Conservation (phyloP, 805 yeast genomes). For the Saturnispora zaruensis region DNA sequence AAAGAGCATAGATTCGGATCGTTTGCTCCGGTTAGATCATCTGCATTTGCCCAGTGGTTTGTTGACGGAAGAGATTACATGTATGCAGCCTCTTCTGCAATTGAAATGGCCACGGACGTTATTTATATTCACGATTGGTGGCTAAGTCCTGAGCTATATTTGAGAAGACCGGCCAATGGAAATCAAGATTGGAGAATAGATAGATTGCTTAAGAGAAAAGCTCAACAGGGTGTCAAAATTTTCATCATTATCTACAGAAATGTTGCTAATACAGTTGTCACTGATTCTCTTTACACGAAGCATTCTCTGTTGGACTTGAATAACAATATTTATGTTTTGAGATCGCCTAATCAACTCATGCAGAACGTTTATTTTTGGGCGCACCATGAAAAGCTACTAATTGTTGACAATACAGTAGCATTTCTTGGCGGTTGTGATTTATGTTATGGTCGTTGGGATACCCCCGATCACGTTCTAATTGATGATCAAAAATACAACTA, state of each 20-base stretch:
- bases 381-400: constrained; percentile 88
- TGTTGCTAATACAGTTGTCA: constrained; percentile 86
- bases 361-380: constrained; percentile 98
- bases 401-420: constrained; percentile 80
- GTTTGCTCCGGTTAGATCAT: constrained; percentile 83
- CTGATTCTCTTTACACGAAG: constrained; percentile 90
- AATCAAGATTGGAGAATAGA: constrained; percentile 92
- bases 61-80: constrained; percentile 89
- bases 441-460: constrained; percentile 93
- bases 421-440: constrained; percentile 94
- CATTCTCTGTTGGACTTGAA: constrained; percentile 83
- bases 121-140: constrained; percentile 98
- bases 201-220: constrained; percentile 77
- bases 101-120: constrained; percentile 88
- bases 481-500: constrained; percentile 47
- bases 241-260: constrained; percentile 88
- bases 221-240: constrained; percentile 90
- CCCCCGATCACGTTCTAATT: constrained; percentile 84
- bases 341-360: constrained; percentile 91
- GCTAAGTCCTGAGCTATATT: constrained; percentile 88
- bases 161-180: constrained; percentile 91
- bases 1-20: constrained; percentile 69
- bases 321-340: constrained; percentile 76
- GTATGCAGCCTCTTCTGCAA: constrained; percentile 91
- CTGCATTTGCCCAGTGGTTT: constrained; percentile 91